Evolutionary conservation across 768 basidiomycete species (phyloP).

Genomic region (Leccinum subgranulosum): DNA sequence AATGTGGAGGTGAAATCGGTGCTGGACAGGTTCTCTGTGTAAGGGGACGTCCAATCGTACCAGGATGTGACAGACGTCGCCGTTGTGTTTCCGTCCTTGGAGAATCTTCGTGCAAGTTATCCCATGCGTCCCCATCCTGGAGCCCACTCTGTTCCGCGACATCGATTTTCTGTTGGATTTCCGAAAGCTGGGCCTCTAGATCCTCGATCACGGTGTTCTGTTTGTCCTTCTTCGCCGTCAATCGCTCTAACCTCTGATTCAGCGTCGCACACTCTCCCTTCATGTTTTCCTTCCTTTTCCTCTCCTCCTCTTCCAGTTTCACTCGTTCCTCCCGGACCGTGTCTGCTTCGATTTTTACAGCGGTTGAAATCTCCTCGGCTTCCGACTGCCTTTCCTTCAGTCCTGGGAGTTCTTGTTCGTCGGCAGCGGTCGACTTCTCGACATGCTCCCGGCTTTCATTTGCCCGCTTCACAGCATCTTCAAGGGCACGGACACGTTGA

Average conservation of each 20-base stretch:
- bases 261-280: slow-evolving; percentile 56
- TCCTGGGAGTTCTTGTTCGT: slow-evolving; percentile 40
- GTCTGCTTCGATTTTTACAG: slow-evolving; percentile 45
- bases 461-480: slow-evolving; percentile 84
- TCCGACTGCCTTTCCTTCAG: slow-evolving; percentile 41
- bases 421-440: slow-evolving; percentile 36
- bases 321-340: slow-evolving; percentile 43
- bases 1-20: slow-evolving; percentile 26
- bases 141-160: slow-evolving; percentile 25
- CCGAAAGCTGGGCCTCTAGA: slow-evolving; percentile 63
- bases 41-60: slow-evolving; percentile 25
- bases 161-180: slow-evolving; percentile 61
- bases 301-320: slow-evolving; percentile 46
- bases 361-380: slow-evolving; percentile 38
- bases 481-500: slow-evolving; percentile 84
- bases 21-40: slow-evolving; percentile 13
- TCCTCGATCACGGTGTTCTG: slow-evolving; percentile 54
- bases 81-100: slow-evolving; percentile 19
- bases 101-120: slow-evolving; percentile 11
- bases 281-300: slow-evolving; percentile 53
- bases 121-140: slow-evolving; percentile 18
- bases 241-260: slow-evolving; percentile 62
- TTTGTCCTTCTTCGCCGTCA: slow-evolving; percentile 63
- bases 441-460: slow-evolving; percentile 50
- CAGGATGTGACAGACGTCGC: slow-evolving; percentile 28